Evolutionary conservation across 2,329 filamentous ascomycete genomes (phyloP).

Genomic region (Apiospora arundinis): DNA sequence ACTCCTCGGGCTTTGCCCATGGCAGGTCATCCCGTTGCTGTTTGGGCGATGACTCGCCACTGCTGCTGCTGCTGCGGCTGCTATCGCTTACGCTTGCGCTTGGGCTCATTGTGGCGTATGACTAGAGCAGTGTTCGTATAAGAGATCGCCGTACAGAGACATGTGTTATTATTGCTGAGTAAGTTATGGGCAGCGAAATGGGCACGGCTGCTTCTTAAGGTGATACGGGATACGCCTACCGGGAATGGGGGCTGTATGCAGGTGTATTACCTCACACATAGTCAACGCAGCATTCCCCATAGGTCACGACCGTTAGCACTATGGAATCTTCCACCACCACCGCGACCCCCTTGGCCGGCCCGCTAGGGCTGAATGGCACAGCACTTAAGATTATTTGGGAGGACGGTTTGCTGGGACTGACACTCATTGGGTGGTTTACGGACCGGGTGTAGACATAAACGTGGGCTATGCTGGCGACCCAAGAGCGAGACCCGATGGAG

Average conservation of each 20-base stretch:
- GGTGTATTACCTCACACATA: not conserved
- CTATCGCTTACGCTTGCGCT: not conserved
- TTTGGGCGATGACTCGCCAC: not conserved
- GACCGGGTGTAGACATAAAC: not conserved
- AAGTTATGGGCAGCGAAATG: not conserved
- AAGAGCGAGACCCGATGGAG: not conserved
- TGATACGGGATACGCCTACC: not conserved
- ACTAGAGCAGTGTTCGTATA: not conserved
- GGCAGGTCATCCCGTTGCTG: not conserved
- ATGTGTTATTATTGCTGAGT: not conserved
- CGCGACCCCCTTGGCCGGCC: not conserved
- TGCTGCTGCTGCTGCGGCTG: not conserved
- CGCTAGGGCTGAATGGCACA: conserved; percentile 15
- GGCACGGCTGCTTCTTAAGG: not conserved
- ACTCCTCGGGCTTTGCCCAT: not conserved
- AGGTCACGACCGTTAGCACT: not conserved
- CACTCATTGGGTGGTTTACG: not conserved
- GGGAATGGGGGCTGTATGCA: not conserved
- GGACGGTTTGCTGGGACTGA: not conserved
- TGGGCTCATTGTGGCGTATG: not conserved
- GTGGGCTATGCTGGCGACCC: not conserved
- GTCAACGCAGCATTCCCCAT: not conserved
- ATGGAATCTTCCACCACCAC: not conserved
- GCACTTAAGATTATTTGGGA: not conserved
- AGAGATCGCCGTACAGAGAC: not conserved